These are phyloP conservation scores for Pleurotus ostreatus DNA, from an alignment of 768 basidiomycete species.

Conservation along the genomic window DNA sequence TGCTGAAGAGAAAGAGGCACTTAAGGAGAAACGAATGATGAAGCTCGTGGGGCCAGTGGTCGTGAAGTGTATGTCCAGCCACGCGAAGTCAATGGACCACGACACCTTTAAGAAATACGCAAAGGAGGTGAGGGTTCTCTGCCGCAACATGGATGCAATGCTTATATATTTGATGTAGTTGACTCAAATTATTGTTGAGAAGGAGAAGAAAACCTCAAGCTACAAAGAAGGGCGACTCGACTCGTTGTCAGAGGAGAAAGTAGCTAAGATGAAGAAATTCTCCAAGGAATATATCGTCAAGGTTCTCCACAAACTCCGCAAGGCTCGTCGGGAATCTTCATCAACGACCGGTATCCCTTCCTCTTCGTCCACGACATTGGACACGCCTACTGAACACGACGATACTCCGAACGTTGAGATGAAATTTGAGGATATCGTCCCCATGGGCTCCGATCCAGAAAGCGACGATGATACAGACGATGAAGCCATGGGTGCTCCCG, in stretches of 20 bases:
- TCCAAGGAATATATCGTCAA: slow-evolving; percentile 88
- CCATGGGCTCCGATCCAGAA: slow-evolving; percentile 32
- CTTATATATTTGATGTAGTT: slow-evolving; percentile 44
- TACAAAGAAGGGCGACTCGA: slow-evolving; percentile 76
- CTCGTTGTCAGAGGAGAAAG: slow-evolving; percentile 80
- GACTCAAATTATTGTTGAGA: slow-evolving; percentile 82
- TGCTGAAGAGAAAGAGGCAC: slow-evolving; percentile 57
- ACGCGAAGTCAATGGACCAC: slow-evolving; percentile 66
- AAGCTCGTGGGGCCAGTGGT: slow-evolving; percentile 88
- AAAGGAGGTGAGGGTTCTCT: slow-evolving; percentile 65
- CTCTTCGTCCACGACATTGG: slow-evolving; percentile 31
- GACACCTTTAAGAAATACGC: slow-evolving; percentile 94
- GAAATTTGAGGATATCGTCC: slow-evolving; percentile 43
- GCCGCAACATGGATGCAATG: neutral
- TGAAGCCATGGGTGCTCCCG: slow-evolving; percentile 15
- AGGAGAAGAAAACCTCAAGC: slow-evolving; percentile 88
- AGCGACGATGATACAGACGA: slow-evolving; percentile 30
- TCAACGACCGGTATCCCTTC: slow-evolving; percentile 24
- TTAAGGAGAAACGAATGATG: slow-evolving; percentile 77
- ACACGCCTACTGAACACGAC: slow-evolving; percentile 38
- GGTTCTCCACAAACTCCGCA: slow-evolving; percentile 65
- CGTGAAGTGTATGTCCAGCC: slow-evolving; percentile 90
- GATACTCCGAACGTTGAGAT: slow-evolving; percentile 28
- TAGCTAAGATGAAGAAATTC: slow-evolving; percentile 87
- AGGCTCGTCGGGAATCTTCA: slow-evolving; percentile 27